Evolutionary conservation across 306 rosid species (phyloP).

Genomic region (Ormosia semicastrata): DNA sequence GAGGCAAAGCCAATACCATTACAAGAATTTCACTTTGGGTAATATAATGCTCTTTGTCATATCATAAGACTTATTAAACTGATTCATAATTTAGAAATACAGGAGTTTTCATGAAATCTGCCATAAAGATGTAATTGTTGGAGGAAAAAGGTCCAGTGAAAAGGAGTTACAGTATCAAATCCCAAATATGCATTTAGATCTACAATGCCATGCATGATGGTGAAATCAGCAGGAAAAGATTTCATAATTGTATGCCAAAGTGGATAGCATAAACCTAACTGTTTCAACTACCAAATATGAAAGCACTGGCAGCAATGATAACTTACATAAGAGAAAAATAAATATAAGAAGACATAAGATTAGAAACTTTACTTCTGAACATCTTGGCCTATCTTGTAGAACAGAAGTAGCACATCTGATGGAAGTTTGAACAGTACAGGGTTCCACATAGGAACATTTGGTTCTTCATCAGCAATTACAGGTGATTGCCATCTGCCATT

Average conservation of each 20-base stretch:
- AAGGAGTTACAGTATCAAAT: background rate
- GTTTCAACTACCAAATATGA: background rate
- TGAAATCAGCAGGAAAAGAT: background rate
- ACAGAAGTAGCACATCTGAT: slow-evolving; percentile 77
- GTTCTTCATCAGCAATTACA: slow-evolving; percentile 68
- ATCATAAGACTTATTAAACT: background rate
- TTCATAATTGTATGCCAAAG: background rate
- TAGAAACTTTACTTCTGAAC: slow-evolving; percentile 69
- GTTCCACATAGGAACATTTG: slow-evolving; percentile 88
- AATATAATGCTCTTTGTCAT: background rate
- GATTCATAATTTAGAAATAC: background rate
- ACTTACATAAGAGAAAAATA: background rate
- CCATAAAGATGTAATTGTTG: background rate
- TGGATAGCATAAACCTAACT: background rate
- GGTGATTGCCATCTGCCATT: slow-evolving; percentile 76
- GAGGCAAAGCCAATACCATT: background rate
- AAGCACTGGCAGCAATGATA: background rate
- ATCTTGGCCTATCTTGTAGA: slow-evolving; percentile 81
- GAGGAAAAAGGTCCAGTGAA: background rate
- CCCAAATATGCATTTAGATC: background rate
- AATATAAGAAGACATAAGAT: slow-evolving; percentile 8
- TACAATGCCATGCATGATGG: background rate
- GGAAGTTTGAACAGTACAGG: slow-evolving; percentile 89
- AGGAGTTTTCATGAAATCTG: background rate
- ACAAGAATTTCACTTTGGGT: background rate